phyloP scores from a whole-genome alignment of 805 yeast species.

The Ogataea pilisensis region DNA sequence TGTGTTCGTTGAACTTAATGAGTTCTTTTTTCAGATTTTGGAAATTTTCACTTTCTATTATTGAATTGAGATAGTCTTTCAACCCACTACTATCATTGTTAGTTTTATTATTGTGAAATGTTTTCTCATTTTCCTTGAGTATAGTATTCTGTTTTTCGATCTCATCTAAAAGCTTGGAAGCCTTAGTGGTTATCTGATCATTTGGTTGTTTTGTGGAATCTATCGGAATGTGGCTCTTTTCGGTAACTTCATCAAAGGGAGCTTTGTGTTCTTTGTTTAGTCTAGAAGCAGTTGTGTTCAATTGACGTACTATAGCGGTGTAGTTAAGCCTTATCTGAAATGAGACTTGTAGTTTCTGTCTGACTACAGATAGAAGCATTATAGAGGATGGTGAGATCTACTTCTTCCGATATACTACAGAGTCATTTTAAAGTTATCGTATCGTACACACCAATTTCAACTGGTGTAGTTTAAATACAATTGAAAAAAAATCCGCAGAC shows the following conservation, averaged over 20 bases:
- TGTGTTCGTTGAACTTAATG: slow-evolving; percentile 22
- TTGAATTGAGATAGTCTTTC: slow-evolving; percentile 21
- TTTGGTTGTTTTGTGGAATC: background rate
- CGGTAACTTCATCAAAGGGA: too few species aligned
- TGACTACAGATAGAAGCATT: too few species aligned
- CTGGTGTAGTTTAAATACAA: too few species aligned
- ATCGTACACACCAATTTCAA: too few species aligned
- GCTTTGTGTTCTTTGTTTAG: background rate
- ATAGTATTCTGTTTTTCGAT: background rate
- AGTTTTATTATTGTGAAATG: slow-evolving; percentile 1
- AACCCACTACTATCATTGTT: slow-evolving; percentile 3
- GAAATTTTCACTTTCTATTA: slow-evolving; percentile 31
- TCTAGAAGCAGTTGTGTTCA: background rate
- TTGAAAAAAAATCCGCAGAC: too few species aligned
- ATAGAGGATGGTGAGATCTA: too few species aligned
- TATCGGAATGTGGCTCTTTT: background rate
- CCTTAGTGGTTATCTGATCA: background rate
- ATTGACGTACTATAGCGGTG: background rate
- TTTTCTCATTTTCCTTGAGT: background rate
- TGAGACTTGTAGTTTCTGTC: background rate
- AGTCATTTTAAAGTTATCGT: too few species aligned
- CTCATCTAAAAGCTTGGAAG: background rate
- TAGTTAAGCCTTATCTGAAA: background rate
- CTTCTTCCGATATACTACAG: too few species aligned
- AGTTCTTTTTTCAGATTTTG: slow-evolving; percentile 30